These are phyloP conservation scores for Chlamydomonas applanata DNA, from an alignment of 139 green algal genomes.

Conservation along the genomic window DNA sequence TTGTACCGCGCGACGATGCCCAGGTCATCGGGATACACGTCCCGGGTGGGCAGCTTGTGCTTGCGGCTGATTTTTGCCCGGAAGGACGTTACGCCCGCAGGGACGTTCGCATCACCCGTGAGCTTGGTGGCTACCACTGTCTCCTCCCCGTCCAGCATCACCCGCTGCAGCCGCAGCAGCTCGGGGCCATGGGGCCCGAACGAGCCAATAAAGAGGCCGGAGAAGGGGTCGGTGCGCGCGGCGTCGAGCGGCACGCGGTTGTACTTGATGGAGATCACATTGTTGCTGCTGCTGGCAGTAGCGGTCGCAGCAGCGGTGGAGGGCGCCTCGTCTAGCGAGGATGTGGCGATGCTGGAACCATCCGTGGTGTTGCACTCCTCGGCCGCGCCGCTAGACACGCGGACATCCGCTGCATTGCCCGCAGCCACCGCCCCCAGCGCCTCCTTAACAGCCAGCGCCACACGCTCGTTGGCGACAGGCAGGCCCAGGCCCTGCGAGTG, in stretches of 20 bases:
- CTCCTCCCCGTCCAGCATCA: conserved; percentile 56
- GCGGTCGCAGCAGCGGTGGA: neutral
- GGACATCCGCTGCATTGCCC: neutral
- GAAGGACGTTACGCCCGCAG: conserved; percentile 80
- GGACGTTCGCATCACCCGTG: conserved; percentile 90
- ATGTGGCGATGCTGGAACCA: neutral
- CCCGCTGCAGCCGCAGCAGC: conserved; percentile 68
- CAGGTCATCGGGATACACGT: conserved; percentile 83
- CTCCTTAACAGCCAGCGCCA: neutral
- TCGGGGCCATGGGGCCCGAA: conserved; percentile 90
- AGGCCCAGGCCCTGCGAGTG: neutral
- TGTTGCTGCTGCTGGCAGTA: neutral
- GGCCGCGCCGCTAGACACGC: neutral
- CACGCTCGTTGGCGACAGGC: conserved; percentile 14
- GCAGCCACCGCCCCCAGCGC: neutral
- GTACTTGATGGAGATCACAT: conserved; percentile 27
- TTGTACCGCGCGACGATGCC: conserved; percentile 74
- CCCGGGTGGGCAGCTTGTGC: conserved; percentile 26
- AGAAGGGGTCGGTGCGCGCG: conserved; percentile 54
- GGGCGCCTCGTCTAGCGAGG: neutral
- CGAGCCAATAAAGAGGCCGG: conserved; percentile 77
- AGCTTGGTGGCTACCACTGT: conserved; percentile 79
- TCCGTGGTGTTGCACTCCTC: neutral
- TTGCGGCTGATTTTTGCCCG: conserved; percentile 50
- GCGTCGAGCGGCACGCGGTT: conserved; percentile 30